phyloP scores from a whole-genome alignment of 1,139 yeast species.

The Nakaseomyces sp. region DNA sequence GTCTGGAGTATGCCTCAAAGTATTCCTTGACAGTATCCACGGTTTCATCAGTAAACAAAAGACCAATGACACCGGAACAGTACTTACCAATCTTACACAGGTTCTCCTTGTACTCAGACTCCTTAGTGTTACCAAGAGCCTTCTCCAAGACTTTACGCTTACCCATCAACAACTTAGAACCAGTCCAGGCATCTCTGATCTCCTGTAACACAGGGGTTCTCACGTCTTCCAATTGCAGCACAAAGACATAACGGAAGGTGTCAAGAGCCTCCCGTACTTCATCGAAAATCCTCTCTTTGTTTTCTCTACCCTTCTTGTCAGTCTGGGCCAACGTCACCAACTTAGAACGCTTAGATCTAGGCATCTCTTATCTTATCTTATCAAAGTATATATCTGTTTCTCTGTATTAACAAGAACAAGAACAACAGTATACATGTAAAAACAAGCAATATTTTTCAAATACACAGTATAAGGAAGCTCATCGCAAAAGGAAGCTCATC shows the following conservation, averaged over 20 bases:
- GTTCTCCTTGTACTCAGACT: conserved; percentile 84
- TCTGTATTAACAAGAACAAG: too few relatives aligned
- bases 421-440: too few relatives aligned
- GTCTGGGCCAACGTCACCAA: conserved; percentile 93
- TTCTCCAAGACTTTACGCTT: conserved; percentile 88
- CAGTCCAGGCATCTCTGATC: conserved; percentile 84
- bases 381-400: neutral
- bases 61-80: conserved; percentile 70
- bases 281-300: conserved; percentile 83
- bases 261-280: conserved; percentile 81
- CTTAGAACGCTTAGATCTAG: conserved; percentile 90
- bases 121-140: conserved; percentile 79
- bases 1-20: conserved; percentile 65
- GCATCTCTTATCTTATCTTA: conserved; percentile 44
- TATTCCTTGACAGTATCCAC: conserved; percentile 80
- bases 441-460: too few relatives aligned
- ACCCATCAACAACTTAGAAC: conserved; percentile 81
- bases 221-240: conserved; percentile 79
- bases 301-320: conserved; percentile 89
- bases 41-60: conserved; percentile 78
- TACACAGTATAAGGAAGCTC: neutral
- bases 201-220: conserved; percentile 94
- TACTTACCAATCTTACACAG: conserved; percentile 55
- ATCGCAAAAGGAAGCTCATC: neutral
- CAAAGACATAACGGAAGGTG: conserved; percentile 70